Evolutionary conservation across 139 green algal genomes (phyloP), one percentile per base, ranked within the genome.

Genomic region (Chlamydomonas schloesseri): DNA sequence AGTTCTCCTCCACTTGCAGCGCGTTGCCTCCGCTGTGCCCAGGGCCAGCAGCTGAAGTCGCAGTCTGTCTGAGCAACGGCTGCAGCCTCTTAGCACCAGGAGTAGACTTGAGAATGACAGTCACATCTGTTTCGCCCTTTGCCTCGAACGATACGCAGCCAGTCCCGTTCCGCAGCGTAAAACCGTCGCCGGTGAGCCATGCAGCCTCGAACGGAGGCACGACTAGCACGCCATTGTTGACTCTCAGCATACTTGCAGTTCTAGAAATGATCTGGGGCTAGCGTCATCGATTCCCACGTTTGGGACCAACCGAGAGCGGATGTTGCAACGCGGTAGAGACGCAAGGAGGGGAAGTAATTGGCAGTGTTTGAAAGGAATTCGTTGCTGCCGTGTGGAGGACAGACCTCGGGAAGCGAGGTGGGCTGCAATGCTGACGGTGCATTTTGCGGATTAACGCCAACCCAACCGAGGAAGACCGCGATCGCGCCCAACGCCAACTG

Each of bases 131-230:
- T 20, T 96, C 92, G 14, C 93, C 95, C 93, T 90, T 82, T 57
- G 55, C 50, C 23, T 90, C 73, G 13, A 89, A 90, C 62, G 60
- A 80, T n/a, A 87, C 3, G 50, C 60, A 68, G 10, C 83, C 77
- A 29, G 69, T 34, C 21, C 70, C 73, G 29, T 64, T 60, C 11
- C 97, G 79, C 11, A 97, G 77, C 53, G 91, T 79, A 28, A 90
- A 90, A 24, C 94, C 91, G 23, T 91, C 87, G 36, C 88, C 75
- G 20, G 82, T 90, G 13, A 98, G 88, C 96, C 96, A 98, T 0
- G 95, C 95, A 53, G 93, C 97, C 75, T 97, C 95, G 82, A 97
- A 95, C 21, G 96, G 96, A 1, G 96, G 95, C 6, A 98, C 94
- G 0, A 98, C 91, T 0, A 98, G 65, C 0, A 94, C 87, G 50